Base-by-base conservation (phyloP, 176 grass and related monocot genomes). In the Oryza punctata region DNA sequence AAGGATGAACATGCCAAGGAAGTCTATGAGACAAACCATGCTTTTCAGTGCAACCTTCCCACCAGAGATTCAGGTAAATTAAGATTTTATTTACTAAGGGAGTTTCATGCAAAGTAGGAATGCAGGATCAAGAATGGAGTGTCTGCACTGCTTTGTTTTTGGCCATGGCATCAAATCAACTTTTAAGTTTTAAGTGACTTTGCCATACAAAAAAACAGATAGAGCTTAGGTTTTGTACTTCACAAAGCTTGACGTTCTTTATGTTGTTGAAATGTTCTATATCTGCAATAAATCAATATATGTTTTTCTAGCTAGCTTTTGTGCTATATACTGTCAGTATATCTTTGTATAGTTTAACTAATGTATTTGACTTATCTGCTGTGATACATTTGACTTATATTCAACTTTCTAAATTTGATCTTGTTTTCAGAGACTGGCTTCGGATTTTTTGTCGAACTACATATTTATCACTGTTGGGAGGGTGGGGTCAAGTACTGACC, bases 1-100 rank as follows among this genome's bases (percentile, higher is more conserved):
- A 32, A 78, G 83, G 82, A 95, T 92, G 78, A 84, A 77, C 40
- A 95, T 98, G 92, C 95, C 90, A 37, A 83, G 63, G 43, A 77
- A 88, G n/a, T 78, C 85, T 70, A 25, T 72, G 14, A 94, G 95
- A 60, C 95, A 93, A 82, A 93, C 95, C 24, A 72, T 97, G 92
- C 86, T 97, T 70, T 97, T 97, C 82, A 97, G 92, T 68, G 95
- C 95, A 78, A 97, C 95, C 8, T 97, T 97, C 76, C 95, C 95
- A 27, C 73, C 69, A 10, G 84, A 94, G 85, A 97, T 97, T 78
- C 88, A 94, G 84, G 92, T 94, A 87, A 32, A 37, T 0, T 6
- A 65, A 43, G 1, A 19, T 73, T 3, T 60, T 28, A 46, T 8
- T 33, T 38, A 19, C 46, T 69, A 19, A n/a, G 12, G 38, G 3